A percentile compares a stretch with the other conserved stretches of the same genome.
Evolutionary conservation across 2,329 filamentous ascomycete species (phyloP).

Genomic region (Cytospora leucostoma): DNA sequence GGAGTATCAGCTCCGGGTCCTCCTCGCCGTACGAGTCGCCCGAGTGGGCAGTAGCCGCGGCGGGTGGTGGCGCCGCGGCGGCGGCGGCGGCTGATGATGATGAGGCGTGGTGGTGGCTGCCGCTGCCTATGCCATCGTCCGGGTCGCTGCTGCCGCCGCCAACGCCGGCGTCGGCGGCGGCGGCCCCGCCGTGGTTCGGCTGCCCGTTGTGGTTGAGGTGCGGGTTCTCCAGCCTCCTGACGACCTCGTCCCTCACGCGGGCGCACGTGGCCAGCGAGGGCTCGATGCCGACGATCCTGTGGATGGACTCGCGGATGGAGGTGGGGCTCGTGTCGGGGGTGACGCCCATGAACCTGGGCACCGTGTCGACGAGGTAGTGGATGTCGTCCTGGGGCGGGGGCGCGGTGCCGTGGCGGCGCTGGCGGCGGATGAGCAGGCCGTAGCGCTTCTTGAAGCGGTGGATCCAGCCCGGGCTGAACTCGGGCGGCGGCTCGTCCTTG

Average conservation of each 20-base stretch:
- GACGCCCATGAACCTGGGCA: constrained; percentile 61
- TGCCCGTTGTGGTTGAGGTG: constrained; percentile 29
- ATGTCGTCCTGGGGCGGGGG: constrained; percentile 57
- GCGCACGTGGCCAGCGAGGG: constrained; percentile 55
- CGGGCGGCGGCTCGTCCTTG: constrained; percentile 60
- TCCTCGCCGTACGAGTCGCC: constrained; percentile 47
- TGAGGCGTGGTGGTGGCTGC: not conserved
- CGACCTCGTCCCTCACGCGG: constrained; percentile 59
- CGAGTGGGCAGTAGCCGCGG: constrained; percentile 28
- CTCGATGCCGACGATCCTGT: constrained; percentile 58
- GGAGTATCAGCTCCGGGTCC: constrained; percentile 59
- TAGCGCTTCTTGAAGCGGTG: constrained; percentile 67
- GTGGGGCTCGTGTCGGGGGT: constrained; percentile 60
- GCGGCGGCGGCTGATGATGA: not conserved
- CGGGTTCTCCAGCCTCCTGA: constrained; percentile 45
- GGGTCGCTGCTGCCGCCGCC: not conserved
- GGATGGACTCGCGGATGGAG: constrained; percentile 59
- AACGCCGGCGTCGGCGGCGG: constrained; percentile 27
- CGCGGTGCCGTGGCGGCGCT: constrained; percentile 53
- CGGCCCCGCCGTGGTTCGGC: constrained; percentile 22
- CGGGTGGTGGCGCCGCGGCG: constrained; percentile 29
- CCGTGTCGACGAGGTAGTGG: constrained; percentile 60
- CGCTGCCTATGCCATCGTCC: constrained; percentile 10
- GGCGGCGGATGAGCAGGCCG: constrained; percentile 57
- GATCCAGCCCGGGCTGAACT: constrained; percentile 66